Percentiles rank a stretch among this genome's conserved stretches.
Evolutionary conservation across 148 eudicot genomes (phyloP).

Genomic region (Cornus florida): DNA sequence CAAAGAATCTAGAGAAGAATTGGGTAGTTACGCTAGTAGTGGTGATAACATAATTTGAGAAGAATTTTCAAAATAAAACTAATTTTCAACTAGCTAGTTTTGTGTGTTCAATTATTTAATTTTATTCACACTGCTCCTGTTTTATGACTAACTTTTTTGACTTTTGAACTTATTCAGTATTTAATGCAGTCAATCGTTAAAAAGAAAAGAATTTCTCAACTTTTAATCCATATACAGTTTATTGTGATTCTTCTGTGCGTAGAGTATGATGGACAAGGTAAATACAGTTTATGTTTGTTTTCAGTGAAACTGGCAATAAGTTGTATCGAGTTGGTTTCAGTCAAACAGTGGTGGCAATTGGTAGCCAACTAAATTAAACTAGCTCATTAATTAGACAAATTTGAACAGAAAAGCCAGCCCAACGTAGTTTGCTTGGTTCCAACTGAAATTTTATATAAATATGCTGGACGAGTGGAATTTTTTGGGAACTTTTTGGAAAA

Average conservation of each 20-base stretch:
- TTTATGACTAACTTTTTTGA: neutral
- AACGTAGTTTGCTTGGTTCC: neutral
- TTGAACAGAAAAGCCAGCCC: neutral
- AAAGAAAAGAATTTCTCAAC: too few relatives aligned
- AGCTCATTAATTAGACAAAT: neutral
- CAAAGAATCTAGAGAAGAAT: neutral
- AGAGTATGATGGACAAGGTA: neutral
- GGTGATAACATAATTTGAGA: neutral
- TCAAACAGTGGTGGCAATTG: neutral
- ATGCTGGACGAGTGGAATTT: neutral
- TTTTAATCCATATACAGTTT: too few relatives aligned
- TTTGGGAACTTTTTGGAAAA: too few relatives aligned
- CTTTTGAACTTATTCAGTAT: neutral
- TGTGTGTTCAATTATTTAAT: neutral
- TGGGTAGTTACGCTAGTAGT: neutral
- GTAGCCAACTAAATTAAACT: neutral
- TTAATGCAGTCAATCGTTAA: too few relatives aligned
- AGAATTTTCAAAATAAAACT: neutral
- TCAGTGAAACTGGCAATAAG: too few relatives aligned
- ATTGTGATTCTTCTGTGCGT: neutral
- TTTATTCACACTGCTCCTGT: neutral
- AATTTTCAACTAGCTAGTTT: neutral
- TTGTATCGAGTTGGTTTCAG: neutral
- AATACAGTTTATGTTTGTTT: neutral
- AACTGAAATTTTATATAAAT: neutral